Evolutionary conservation across 2,329 filamentous ascomycete species (phyloP), one percentile per base, ranked within the genome.

Genomic region (Diaporthe amygdali): DNA sequence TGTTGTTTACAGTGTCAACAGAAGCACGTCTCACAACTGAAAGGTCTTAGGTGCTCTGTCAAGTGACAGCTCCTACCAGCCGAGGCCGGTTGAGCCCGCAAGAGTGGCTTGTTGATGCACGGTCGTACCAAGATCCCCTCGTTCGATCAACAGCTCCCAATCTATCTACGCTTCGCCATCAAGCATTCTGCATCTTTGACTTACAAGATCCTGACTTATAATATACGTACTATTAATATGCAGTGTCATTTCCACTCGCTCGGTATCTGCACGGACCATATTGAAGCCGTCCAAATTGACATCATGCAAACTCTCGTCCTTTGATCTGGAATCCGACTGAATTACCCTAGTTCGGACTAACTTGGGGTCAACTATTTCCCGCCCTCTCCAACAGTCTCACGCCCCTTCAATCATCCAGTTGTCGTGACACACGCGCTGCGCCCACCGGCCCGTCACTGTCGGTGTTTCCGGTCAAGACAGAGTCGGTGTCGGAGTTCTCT

Each of bases 361-460:
- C 39, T 41, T 25, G 22, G 69, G 69, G 61, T 68, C 6, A 71
- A 71, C 69, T 59, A 71, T 71, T 68, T 8, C 69, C 69, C 69
- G 69, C 25, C 20, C 20, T 49, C 51, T 47, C 66, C 51, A 49
- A 67, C 12, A n/a, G n/a, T 8, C n/a, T 12, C 15, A 49, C 32
- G 9, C 25, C 32, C 22, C 17, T 20, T 22, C 46, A 20, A 37
- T 25, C 25, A n/a, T 49, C 20, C 39, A 34, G 32, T 12, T 22
- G 32, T 22, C 47, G 52, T n/a, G 30, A 25, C 14, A 47, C 66
- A 37, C 46, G 56, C 15, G 25, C 34, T 63, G 56, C 32, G 54
- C 41, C 54, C 54, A 46, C 54, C 37, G 54, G 32, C 44, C 46
- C 41, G 55, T 51, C 5, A 25, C 39, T 39, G 7, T 52, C 63